These are phyloP conservation scores for Ogataea degrootiae DNA, from an alignment of 805 yeast genomes.

Conservation along the genomic window DNA sequence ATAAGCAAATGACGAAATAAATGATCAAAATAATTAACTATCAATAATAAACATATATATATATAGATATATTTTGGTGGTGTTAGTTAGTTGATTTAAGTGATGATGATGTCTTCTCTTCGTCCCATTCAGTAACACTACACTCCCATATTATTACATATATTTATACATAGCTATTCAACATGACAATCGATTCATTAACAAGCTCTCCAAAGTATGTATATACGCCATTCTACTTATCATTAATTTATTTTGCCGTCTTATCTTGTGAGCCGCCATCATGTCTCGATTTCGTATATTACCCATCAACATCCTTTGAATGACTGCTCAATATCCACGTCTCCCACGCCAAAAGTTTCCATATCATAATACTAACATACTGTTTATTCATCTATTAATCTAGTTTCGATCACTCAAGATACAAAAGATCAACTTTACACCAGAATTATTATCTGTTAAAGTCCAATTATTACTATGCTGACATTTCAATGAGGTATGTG, in stretches of 20 bases:
- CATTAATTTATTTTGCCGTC: too few species aligned
- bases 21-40: neutral
- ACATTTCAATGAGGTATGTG: conserved; percentile 34
- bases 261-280: too few species aligned
- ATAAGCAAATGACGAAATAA: too few species aligned
- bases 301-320: too few species aligned
- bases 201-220: neutral
- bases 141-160: neutral
- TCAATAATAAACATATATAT: neutral
- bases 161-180: neutral
- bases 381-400: too few species aligned
- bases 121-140: neutral
- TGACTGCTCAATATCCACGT: too few species aligned
- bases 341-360: too few species aligned
- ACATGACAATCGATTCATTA: conserved; percentile 1
- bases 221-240: neutral
- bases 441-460: conserved; percentile 6
- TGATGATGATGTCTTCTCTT: neutral
- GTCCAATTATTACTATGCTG: conserved; percentile 26
- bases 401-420: neutral
- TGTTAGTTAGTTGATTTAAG: too few species aligned
- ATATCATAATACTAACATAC: neutral
- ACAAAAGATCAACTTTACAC: neutral
- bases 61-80: too few species aligned
- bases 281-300: too few species aligned